Conservation (phyloP, 208 protist genomes). For the Trypanosoma caninum region DNA sequence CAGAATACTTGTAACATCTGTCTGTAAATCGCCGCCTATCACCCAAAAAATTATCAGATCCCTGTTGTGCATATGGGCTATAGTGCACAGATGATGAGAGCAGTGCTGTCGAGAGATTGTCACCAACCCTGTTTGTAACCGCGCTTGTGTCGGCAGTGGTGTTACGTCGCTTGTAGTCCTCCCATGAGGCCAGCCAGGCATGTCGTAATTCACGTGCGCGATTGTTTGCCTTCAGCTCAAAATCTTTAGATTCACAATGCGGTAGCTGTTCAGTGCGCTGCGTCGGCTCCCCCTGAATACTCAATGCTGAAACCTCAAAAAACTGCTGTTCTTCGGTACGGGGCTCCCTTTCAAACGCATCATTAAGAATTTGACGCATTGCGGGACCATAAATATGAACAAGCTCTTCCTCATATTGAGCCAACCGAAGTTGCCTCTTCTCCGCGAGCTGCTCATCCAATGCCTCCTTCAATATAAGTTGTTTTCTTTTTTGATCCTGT, state of each 20-base stretch:
- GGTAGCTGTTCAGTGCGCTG: no score
- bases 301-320: neutral
- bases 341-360: slow-evolving; percentile 29
- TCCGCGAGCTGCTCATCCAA: slow-evolving; percentile 47
- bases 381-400: slow-evolving; percentile 48
- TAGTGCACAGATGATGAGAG: no score
- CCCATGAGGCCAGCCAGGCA: slow-evolving; percentile 15
- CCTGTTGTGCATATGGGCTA: neutral
- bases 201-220: slow-evolving; percentile 1
- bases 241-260: neutral
- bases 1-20: neutral
- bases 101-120: no score
- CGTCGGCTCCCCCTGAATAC: no score
- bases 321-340: neutral
- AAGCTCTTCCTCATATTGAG: slow-evolving; percentile 54
- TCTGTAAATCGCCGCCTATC: neutral
- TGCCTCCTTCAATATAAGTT: slow-evolving; percentile 26
- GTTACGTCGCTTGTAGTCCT: slow-evolving; percentile 5
- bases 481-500: slow-evolving; percentile 23
- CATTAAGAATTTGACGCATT: slow-evolving; percentile 40
- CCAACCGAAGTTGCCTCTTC: slow-evolving; percentile 31
- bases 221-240: neutral
- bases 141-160: neutral
- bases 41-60: neutral
- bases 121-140: neutral